Evolutionary conservation across 768 basidiomycete species (phyloP), one percentile per base, ranked within the genome.

Genomic region (Lepiota venenata): DNA sequence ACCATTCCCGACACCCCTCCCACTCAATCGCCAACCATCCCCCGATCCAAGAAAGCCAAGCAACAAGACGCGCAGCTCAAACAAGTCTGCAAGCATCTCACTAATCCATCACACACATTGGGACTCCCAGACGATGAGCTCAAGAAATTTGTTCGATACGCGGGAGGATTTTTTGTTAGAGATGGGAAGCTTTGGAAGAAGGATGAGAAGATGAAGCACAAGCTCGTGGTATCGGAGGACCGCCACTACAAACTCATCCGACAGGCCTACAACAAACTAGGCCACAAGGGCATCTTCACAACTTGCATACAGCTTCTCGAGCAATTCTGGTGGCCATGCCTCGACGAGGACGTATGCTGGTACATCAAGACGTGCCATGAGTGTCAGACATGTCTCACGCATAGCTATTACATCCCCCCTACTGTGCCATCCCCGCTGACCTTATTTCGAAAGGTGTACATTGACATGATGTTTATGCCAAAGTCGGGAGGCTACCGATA

Each of bases 251-350:
- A 47, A 11, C 5, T 36, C 68, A 6, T 68, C 1, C 47, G 47
- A 5, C 48, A 59, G 48, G 65, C 61, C 1, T 66, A 67, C 45
- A 60, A 70, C 25, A 50, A 63, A 3, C 58, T 69, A 1, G 66
- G 69, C 7, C 68, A 71, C 36, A 67, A 67, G 22, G 65, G 66
- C 0, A 57, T 65, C 8, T 69, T 63, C 54, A 57, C 60, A 7
- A 60, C 62, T 3, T 36, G 61, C 2, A 18, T 32, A 3, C 40
- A 48, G 1, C 56, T 69, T 0, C 56, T 64, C 0, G 56, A 62
- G 36, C 58, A 57, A 3, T 65, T 65, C 48, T 66, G 63, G 62
- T 65, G 62, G 64, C 65, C n/a, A n/a, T n/a, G n/a, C n/a, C n/a
- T n/a, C n/a, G n/a, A n/a, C n/a, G n/a, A n/a, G n/a, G n/a, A n/a